A percentile compares a stretch with the other conserved stretches of the same genome.
These are phyloP conservation scores for Penicillium cinerascens DNA, from an alignment of 495 filamentous ascomycete species.

Conservation along the genomic window DNA sequence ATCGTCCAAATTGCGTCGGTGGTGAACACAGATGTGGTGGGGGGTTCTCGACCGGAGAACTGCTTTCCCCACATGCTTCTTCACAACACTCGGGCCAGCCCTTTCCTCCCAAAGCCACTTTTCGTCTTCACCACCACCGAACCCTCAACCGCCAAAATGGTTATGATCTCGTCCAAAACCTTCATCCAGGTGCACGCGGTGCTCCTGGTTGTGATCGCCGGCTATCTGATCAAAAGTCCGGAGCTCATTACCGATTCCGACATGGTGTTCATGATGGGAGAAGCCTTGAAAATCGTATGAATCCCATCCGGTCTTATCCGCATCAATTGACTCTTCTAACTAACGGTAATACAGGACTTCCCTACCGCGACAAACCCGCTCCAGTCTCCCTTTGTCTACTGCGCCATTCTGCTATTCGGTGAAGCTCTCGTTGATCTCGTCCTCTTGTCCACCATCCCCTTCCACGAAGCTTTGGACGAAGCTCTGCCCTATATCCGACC, in stretches of 20 bases:
- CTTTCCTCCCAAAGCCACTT: conserved; percentile 3
- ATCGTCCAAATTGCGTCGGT: background rate
- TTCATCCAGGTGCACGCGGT: conserved; percentile 76
- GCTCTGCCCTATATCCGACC: conserved; percentile 29
- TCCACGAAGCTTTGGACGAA: conserved; percentile 38
- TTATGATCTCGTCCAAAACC: conserved; percentile 68
- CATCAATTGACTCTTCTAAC: conserved; percentile 33
- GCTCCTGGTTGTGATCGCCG: conserved; percentile 76
- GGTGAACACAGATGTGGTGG: conserved; percentile 6
- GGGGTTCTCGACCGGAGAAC: conserved; percentile 14
- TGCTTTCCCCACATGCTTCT: conserved; percentile 21
- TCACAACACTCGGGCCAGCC: conserved; percentile 14
- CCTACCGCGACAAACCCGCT: conserved; percentile 58
- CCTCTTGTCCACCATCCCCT: conserved; percentile 54
- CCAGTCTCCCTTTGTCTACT: conserved; percentile 63
- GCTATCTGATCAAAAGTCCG: conserved; percentile 75
- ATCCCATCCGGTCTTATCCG: background rate
- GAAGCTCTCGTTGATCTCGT: conserved; percentile 70
- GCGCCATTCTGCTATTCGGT: conserved; percentile 63
- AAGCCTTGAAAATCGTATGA: conserved; percentile 72
- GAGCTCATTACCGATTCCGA: conserved; percentile 69
- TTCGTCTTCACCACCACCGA: conserved; percentile 1
- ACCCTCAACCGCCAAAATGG: conserved; percentile 52
- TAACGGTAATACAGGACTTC: conserved; percentile 27
- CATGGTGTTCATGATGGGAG: conserved; percentile 77